Percentiles rank a stretch among this genome's conserved stretches.
Conservation (phyloP, 2,329 filamentous ascomycete species). For the Beauveria sp. region DNA sequence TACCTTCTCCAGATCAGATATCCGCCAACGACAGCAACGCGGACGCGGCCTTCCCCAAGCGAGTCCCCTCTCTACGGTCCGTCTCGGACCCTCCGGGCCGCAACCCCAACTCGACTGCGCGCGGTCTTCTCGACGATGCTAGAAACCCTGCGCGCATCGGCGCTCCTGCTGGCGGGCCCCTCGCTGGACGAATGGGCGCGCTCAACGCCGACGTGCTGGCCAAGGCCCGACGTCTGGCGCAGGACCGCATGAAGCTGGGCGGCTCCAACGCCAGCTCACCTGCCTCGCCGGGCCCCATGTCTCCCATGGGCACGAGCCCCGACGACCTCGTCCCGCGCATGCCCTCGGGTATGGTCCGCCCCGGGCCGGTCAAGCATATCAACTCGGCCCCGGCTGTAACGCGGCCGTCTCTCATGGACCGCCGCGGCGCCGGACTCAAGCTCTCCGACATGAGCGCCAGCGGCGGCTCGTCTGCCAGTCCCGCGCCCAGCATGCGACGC, state of each 20-base stretch:
- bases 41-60: slow-evolving; percentile 31
- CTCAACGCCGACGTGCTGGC: slow-evolving; percentile 37
- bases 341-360: slow-evolving; percentile 33
- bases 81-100: slow-evolving; percentile 56
- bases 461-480: slow-evolving; percentile 21
- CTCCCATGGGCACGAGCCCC: slow-evolving; percentile 27
- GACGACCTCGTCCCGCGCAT: slow-evolving; percentile 37
- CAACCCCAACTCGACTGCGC: slow-evolving; percentile 75
- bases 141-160: slow-evolving; percentile 36
- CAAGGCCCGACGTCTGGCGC: slow-evolving; percentile 39
- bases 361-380: slow-evolving; percentile 39
- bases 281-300: slow-evolving; percentile 24
- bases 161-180: slow-evolving; percentile 25
- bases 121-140: slow-evolving; percentile 65
- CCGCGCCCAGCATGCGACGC: slow-evolving; percentile 21
- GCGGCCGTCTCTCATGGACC: slow-evolving; percentile 57
- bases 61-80: slow-evolving; percentile 52
- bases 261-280: slow-evolving; percentile 24
- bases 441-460: slow-evolving; percentile 42
- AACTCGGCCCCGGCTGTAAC: slow-evolving; percentile 47
- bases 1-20: not conserved
- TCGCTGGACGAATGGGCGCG: slow-evolving; percentile 23
- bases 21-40: not conserved
- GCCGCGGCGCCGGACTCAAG: slow-evolving; percentile 51
- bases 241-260: slow-evolving; percentile 38